A percentile compares a stretch with the other conserved stretches of the same genome.
These are phyloP conservation scores for Cucurbita moschata DNA, from an alignment of 306 rosid species.

Conservation along the genomic window DNA sequence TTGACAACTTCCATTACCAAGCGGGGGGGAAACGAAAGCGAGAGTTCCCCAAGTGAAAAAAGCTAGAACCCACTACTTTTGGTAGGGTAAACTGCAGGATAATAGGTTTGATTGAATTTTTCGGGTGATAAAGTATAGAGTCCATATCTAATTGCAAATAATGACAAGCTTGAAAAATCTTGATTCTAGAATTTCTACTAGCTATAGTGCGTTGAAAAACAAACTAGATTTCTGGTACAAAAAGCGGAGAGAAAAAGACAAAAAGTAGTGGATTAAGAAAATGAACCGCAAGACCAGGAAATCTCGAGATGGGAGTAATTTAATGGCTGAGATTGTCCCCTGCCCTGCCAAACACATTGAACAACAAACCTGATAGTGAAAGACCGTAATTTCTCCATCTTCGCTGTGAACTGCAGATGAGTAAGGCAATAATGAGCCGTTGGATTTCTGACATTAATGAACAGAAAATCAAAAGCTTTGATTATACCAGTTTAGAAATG, in stretches of 20 bases:
- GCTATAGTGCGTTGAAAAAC: conserved; percentile 4
- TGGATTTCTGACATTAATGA: background rate
- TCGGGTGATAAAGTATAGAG: background rate
- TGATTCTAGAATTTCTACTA: background rate
- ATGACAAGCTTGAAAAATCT: conserved; percentile 4
- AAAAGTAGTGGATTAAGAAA: background rate
- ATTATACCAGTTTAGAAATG: background rate
- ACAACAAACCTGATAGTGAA: no score
- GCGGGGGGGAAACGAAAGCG: conserved; percentile 3
- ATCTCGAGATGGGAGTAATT: conserved; percentile 54
- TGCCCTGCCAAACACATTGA: no score
- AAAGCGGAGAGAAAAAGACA: background rate
- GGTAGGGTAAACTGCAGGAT: background rate
- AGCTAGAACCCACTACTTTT: background rate
- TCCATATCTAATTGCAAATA: conserved; percentile 3
- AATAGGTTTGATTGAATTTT: background rate
- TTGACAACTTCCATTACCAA: conserved; percentile 21
- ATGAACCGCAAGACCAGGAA: conserved; percentile 25
- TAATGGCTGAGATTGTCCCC: conserved; percentile 35
- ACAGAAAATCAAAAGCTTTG: background rate
- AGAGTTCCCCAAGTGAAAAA: conserved; percentile 16
- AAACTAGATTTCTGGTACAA: background rate
- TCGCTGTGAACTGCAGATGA: background rate
- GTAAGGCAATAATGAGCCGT: background rate
- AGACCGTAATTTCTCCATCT: conserved; percentile 2